Percentiles rank a stretch among this genome's conserved stretches.
Evolutionary conservation across 2,329 filamentous ascomycete species (phyloP).

Genomic region (Aspergillus tanneri): DNA sequence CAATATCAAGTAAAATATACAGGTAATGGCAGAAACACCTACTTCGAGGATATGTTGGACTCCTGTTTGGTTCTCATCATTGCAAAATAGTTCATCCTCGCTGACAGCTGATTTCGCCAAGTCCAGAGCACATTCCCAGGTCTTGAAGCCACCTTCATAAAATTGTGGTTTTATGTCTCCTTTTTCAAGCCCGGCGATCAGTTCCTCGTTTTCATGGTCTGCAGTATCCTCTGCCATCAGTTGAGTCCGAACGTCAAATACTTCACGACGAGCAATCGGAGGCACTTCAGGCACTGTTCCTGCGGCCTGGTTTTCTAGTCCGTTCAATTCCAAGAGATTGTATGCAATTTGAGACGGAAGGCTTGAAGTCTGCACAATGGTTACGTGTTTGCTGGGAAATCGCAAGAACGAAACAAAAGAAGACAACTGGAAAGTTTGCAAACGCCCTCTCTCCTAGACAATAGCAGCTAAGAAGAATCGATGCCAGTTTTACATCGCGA

Average conservation of each 20-base stretch:
- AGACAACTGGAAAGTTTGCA: too few relatives aligned
- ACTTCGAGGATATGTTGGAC: conserved; percentile 46
- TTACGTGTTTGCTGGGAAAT: conserved; percentile 13
- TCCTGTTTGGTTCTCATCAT: conserved; percentile 7
- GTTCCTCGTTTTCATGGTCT: conserved; percentile 44
- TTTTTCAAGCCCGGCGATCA: conserved; percentile 51
- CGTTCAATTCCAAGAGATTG: conserved; percentile 50
- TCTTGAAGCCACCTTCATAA: conserved; percentile 69
- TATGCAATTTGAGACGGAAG: conserved; percentile 62
- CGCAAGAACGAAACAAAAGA: too few relatives aligned
- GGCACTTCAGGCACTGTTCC: conserved; percentile 6
- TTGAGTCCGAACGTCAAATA: conserved; percentile 64
- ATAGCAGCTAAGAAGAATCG: background rate
- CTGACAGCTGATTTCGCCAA: conserved; percentile 46
- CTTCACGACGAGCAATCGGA: conserved; percentile 56
- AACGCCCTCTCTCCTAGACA: too few relatives aligned
- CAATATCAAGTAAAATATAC: background rate
- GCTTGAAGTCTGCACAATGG: conserved; percentile 47
- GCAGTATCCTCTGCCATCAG: conserved; percentile 58
- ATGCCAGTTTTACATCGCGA: background rate
- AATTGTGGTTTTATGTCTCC: conserved; percentile 60
- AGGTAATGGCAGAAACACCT: conserved; percentile 8
- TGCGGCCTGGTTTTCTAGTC: conserved; percentile 10
- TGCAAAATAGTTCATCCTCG: conserved; percentile 16
- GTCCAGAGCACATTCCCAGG: conserved; percentile 65